Conservation (phyloP, 129 eudicot genomes). For the Kitagawia praeruptora region DNA sequence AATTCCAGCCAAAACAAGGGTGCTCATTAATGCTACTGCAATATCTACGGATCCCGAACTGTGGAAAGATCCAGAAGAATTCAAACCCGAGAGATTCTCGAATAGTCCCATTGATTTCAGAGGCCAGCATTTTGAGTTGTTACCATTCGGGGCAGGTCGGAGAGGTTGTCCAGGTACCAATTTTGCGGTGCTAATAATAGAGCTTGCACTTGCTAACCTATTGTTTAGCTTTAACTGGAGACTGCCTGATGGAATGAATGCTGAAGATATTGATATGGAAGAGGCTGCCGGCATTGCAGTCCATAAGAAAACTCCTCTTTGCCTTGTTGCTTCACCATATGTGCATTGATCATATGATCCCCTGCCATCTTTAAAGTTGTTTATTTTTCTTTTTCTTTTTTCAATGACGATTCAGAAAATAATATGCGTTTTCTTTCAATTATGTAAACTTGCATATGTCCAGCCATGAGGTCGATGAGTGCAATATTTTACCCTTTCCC, state of each 20-base stretch:
- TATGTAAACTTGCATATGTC: not conserved
- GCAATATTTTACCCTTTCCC: not conserved
- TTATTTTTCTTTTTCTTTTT: too few species aligned
- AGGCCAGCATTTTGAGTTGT: slow-evolving; percentile 14
- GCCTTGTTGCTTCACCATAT: slow-evolving; percentile 8
- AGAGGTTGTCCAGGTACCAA: slow-evolving; percentile 23
- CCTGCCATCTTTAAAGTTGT: too few species aligned
- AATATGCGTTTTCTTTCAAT: too few species aligned
- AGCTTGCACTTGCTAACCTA: slow-evolving; percentile 29
- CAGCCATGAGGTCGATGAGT: not conserved
- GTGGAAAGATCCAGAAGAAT: slow-evolving; percentile 15
- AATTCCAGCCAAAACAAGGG: slow-evolving; percentile 9
- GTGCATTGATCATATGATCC: too few species aligned
- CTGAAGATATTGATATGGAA: slow-evolving; percentile 16
- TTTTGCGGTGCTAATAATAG: slow-evolving; percentile 10
- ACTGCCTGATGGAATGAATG: slow-evolving; percentile 18
- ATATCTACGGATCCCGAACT: slow-evolving; percentile 13
- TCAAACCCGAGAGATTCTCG: slow-evolving; percentile 20
- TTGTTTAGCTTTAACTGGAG: slow-evolving; percentile 13
- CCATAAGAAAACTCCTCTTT: slow-evolving; percentile 22
- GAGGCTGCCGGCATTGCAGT: slow-evolving; percentile 16
- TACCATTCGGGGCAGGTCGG: slow-evolving; percentile 24
- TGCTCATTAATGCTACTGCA: slow-evolving; percentile 13
- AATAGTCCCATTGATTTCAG: slow-evolving; percentile 8
- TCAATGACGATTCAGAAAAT: too few species aligned